These are phyloP conservation scores for Colletotrichum australisinense DNA, from an alignment of 2,329 filamentous ascomycete genomes.

Conservation along the genomic window DNA sequence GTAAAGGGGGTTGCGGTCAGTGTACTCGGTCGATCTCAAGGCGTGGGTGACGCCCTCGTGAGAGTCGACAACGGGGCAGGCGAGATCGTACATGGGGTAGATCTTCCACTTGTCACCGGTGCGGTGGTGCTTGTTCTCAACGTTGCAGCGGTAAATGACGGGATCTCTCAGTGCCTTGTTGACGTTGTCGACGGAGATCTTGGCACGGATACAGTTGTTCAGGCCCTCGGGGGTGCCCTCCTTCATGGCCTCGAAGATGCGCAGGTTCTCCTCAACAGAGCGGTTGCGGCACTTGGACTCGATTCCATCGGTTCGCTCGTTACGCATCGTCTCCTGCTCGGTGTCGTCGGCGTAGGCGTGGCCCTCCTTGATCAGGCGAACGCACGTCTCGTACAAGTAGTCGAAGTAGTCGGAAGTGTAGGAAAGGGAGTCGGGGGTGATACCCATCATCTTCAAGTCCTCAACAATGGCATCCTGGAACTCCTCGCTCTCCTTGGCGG, in stretches of 20 bases:
- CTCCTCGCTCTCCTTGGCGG: constrained; percentile 96
- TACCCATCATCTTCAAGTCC: constrained; percentile 90
- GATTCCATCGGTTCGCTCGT: constrained; percentile 86
- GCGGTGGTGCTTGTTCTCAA: constrained; percentile 75
- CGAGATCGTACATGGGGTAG: constrained; percentile 90
- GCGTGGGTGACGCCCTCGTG: constrained; percentile 87
- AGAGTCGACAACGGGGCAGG: constrained; percentile 83
- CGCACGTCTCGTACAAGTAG: constrained; percentile 85
- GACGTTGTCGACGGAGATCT: constrained; percentile 89
- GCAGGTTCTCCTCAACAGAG: constrained; percentile 83
- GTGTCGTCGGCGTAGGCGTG: constrained; percentile 97
- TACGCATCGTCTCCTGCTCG: constrained; percentile 86
- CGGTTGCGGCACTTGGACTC: constrained; percentile 84
- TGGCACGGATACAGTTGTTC: constrained; percentile 92
- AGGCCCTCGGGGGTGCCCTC: constrained; percentile 81
- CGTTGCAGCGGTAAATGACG: constrained; percentile 95
- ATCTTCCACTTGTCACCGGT: constrained; percentile 86
- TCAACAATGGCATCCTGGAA: constrained; percentile 94
- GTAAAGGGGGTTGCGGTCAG: constrained; percentile 87
- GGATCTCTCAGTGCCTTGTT: constrained; percentile 98
- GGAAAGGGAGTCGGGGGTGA: constrained; percentile 86
- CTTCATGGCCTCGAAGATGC: constrained; percentile 94
- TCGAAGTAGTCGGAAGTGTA: constrained; percentile 98
- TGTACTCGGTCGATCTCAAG: constrained; percentile 86
- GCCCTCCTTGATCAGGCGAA: constrained; percentile 86